Evolutionary conservation across 164 flowering plant species (phyloP).

Genomic region (Tetrastigma voinierianum): DNA sequence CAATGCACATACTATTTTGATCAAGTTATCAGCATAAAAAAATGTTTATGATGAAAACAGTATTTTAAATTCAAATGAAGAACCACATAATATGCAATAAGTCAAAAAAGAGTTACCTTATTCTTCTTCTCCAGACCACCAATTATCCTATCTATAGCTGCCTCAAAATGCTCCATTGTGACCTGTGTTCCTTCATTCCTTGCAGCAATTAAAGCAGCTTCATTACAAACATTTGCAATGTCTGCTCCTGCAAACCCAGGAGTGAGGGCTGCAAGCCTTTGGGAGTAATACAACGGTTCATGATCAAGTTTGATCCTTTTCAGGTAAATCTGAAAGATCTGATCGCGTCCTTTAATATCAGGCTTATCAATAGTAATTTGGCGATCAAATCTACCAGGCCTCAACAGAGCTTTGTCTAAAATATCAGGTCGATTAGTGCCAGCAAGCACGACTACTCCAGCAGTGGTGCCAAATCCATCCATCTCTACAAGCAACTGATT

Average conservation of each 20-base stretch:
- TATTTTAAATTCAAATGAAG: background rate
- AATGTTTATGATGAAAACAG: background rate
- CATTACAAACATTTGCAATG: slow-evolving; percentile 89
- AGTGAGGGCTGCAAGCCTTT: slow-evolving; percentile 88
- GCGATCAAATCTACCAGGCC: slow-evolving; percentile 96
- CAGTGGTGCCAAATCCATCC: slow-evolving; percentile 93
- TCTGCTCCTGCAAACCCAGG: slow-evolving; percentile 98
- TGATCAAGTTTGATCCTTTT: slow-evolving; percentile 71
- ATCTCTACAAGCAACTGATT: slow-evolving; percentile 91
- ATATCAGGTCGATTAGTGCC: slow-evolving; percentile 91
- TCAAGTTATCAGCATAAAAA: background rate
- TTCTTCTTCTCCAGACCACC: slow-evolving; percentile 94
- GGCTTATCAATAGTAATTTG: slow-evolving; percentile 84
- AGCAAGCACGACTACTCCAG: slow-evolving; percentile 92
- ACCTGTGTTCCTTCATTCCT: slow-evolving; percentile 51
- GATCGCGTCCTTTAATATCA: slow-evolving; percentile 79
- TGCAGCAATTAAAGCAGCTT: slow-evolving; percentile 91
- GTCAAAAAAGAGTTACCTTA: slow-evolving; percentile 41
- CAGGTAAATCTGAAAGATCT: slow-evolving; percentile 72
- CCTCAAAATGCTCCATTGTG: slow-evolving; percentile 79
- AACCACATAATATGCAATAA: background rate
- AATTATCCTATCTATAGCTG: slow-evolving; percentile 81
- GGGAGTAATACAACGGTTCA: slow-evolving; percentile 66
- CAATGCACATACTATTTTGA: background rate
- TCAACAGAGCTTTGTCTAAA: slow-evolving; percentile 76